Base-by-base conservation (phyloP, 805 yeast genomes). In the Suhomyces canberraensis region DNA sequence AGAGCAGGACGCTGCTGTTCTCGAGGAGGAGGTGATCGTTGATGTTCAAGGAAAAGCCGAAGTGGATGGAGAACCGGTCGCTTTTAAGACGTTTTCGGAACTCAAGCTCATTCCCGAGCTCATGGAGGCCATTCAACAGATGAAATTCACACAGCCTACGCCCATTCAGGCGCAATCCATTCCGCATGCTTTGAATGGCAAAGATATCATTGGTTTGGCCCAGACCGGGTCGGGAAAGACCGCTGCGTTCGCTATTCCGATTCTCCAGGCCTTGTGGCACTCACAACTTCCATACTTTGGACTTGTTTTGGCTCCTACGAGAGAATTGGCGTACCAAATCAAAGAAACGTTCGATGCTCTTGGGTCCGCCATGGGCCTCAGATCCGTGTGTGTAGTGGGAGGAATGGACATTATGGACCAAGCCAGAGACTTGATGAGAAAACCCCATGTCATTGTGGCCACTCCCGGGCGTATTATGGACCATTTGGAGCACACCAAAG, bases 331-430 rank as follows among this genome's bases (percentile, higher is more conserved):
- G 0, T 82, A 79, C 56, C 95, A 84, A 56, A 93, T 93, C 48
- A 83, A 90, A 46, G 96, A 89, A 53, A 91, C 96, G 7, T 93
- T 93, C 57, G 96, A 90, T 54, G 96, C 98, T 0, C 62, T 93
- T 33, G 98, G 98, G 0, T 66, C 86, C 1, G 66, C 79, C 7
- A 93, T 93, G 95, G 98, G 98, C 1, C 75, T 91, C n/a, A 73
- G 95, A 52, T 73, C 91, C 16, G 81, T 81, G 3, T 89, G 95
- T 40, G 77, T 91, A 45, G 96, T 93, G 25, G 98, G 98, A 50
- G 98, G 98, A 44, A 90, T 93, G 91, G 96, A 88, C 57, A 84
- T 86, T 85, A 88, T 93, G 93, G 95, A 89, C 48, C 98, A 91
- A 63, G 93, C 97, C 0, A 75, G 95, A 43, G 96, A 93, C 46